Evolutionary conservation across 192 early-diverging fungal genomes (phyloP), one percentile per base, ranked within the genome.

Genomic region (Backusella australiensis): DNA sequence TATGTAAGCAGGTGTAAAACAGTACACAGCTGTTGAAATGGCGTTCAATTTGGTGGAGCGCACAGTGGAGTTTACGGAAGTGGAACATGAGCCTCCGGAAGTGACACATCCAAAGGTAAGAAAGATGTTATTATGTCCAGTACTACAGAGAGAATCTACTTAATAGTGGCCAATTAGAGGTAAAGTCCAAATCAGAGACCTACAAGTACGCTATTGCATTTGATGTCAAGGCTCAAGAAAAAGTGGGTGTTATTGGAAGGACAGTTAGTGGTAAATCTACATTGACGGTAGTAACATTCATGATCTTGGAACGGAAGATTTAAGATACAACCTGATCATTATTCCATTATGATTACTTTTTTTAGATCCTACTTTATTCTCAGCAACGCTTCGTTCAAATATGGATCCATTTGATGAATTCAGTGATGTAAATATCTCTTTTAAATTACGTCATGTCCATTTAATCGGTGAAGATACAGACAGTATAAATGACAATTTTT

Each of bases 41-140:
- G 90, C 80, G 81, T 89, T 97, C 85, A 96, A 93, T 79, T 83
- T 92, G 4, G 92, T 96, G 21, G 97, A 97, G 82, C 90, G 96
- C 23, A 78, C 96, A n/a, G 75, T 86, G 34, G 95, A 96, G 84
- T 98, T 96, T 75, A 76, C 89, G 74, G 80, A 84, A 6, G 83
- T 97, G 52, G 92, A 93, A 35, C 92, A 96, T 79, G 97, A 98
- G 77, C 81, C 90, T 0, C 82, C 91, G 12, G 83, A 86, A 26
- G 80, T 93, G 38, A 38, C 9, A 11, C 38, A 7, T 38, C 38
- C 38, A 38, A 38, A 38, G 38, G 38, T 38, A 38, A 38, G 38
- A 1, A 11, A 0, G 8, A 38, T 38, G 8, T 7, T 29, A 29
- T 29, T 29, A 29, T 9, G 38, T 38, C 8, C 8, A 38, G 11